phyloP scores from a whole-genome alignment of 2,329 filamentous ascomycete genomes.

The Pseudogymnoascus destructans region DNA sequence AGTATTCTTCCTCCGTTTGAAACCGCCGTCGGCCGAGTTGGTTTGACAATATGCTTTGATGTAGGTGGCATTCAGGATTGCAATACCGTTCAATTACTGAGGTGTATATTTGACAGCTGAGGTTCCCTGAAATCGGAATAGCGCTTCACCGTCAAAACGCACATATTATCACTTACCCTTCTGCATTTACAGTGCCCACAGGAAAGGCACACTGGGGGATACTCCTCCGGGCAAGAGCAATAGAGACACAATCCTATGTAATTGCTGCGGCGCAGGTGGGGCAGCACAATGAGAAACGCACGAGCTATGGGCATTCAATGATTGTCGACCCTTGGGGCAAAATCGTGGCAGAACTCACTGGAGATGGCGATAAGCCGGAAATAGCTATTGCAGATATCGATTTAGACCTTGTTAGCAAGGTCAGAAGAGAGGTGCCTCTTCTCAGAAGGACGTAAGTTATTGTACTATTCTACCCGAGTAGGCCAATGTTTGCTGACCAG shows the following conservation, averaged over 20 bases:
- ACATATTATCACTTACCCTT: constrained; percentile 73
- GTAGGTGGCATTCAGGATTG: constrained; percentile 26
- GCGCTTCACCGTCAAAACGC: constrained; percentile 53
- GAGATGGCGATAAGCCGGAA: constrained; percentile 32
- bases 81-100: background rate
- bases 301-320: constrained; percentile 76
- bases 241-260: constrained; percentile 81
- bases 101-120: constrained; percentile 34
- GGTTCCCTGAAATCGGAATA: constrained; percentile 65
- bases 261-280: constrained; percentile 77
- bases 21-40: constrained; percentile 62
- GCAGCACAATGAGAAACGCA: constrained; percentile 56
- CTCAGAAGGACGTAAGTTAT: constrained; percentile 34
- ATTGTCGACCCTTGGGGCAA: constrained; percentile 80
- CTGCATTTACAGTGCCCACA: constrained; percentile 79
- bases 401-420: constrained; percentile 36
- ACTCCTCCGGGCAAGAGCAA: constrained; percentile 65
- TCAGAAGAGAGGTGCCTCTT: constrained; percentile 43
- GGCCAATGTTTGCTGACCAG: background rate
- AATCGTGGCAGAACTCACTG: constrained; percentile 52
- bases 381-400: constrained; percentile 41
- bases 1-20: constrained; percentile 55
- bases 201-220: constrained; percentile 77
- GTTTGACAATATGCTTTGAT: constrained; percentile 81
- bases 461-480: background rate